Percentiles rank a stretch among this genome's conserved stretches.
Conservation (phyloP, 352 stramenopile species). For the Aphanomyces astaci region DNA sequence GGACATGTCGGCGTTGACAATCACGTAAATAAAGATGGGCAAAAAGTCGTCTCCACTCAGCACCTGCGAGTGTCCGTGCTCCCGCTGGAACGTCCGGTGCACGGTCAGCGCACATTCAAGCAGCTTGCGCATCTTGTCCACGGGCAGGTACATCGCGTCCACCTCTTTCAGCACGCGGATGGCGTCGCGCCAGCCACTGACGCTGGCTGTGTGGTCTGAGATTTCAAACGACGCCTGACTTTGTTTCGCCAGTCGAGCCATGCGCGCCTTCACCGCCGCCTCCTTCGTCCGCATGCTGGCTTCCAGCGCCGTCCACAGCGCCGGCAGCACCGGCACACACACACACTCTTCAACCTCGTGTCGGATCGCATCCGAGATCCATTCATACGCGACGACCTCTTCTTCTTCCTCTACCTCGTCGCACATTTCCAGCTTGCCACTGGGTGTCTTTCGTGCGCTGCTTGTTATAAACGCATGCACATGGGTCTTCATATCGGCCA, state of each 20-base stretch:
- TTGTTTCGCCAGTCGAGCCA: conserved; percentile 57
- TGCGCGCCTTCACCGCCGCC: conserved; percentile 56
- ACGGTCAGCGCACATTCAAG: conserved; percentile 63
- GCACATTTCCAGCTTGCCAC: too few species aligned
- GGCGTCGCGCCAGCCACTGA: conserved; percentile 67
- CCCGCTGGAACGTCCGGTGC: conserved; percentile 55
- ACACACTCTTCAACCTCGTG: conserved; percentile 76
- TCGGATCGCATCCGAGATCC: conserved; percentile 75
- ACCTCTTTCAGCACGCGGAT: conserved; percentile 72
- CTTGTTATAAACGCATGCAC: conserved; percentile 59
- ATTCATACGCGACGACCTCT: conserved; percentile 63
- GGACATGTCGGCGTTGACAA: conserved; percentile 70
- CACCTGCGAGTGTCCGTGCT: conserved; percentile 54
- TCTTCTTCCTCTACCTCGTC: too few species aligned
- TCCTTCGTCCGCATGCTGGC: conserved; percentile 56
- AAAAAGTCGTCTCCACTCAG: conserved; percentile 80
- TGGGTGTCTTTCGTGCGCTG: too few species aligned
- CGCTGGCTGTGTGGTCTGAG: conserved; percentile 60
- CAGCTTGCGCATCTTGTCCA: conserved; percentile 80
- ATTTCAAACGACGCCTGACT: conserved; percentile 80
- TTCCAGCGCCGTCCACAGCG: conserved; percentile 40
- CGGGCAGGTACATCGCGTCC: conserved; percentile 66
- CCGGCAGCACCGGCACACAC: conserved; percentile 65
- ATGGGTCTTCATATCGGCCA: conserved; percentile 62
- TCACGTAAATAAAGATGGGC: conserved; percentile 86